A percentile compares a stretch with the other conserved stretches of the same genome.
These are phyloP conservation scores for Aspergillus japonicus DNA, from an alignment of 2,329 filamentous ascomycete species.

Conservation along the genomic window DNA sequence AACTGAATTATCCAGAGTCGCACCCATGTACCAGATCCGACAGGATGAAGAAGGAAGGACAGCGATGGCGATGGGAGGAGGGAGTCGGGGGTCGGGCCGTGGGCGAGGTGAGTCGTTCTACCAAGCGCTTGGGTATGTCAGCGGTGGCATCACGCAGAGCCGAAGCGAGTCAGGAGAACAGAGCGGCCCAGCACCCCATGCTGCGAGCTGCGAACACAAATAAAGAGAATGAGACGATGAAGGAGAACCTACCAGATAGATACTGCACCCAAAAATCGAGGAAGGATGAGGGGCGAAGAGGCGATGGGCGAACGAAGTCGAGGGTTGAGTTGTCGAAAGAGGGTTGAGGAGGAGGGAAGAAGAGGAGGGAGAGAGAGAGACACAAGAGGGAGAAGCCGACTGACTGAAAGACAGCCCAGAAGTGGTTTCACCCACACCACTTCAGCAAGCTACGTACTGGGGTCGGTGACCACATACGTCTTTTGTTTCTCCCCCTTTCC, in stretches of 20 bases:
- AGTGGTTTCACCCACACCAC: conserved; percentile 44
- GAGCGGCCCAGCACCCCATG: conserved; percentile 4
- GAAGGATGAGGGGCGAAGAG: conserved; percentile 8
- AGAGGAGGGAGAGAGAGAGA: conserved; percentile 15
- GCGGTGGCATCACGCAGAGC: conserved; percentile 37
- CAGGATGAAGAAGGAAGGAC: conserved; percentile 18
- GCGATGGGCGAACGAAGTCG: conserved; percentile 10
- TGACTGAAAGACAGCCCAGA: conserved; percentile 18
- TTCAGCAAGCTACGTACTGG: conserved; percentile 22
- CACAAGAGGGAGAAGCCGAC: conserved; percentile 15
- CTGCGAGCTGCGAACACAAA: background rate
- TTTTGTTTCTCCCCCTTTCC: background rate
- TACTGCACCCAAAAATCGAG: conserved; percentile 5
- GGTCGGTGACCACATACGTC: conserved; percentile 16
- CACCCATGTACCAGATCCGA: conserved; percentile 26
- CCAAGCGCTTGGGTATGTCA: conserved; percentile 41
- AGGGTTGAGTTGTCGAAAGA: conserved; percentile 13
- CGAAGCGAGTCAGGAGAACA: conserved; percentile 20
- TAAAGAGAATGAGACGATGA: background rate
- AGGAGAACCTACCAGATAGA: conserved; percentile 14
- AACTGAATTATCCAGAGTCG: conserved; percentile 30
- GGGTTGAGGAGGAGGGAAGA: conserved; percentile 16
- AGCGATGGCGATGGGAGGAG: conserved; percentile 24
- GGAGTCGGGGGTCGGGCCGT: conserved; percentile 19
- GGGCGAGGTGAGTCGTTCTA: conserved; percentile 31